Conservation (phyloP, 1,139 yeast species). For the Saccharomyces hybrid region DNA sequence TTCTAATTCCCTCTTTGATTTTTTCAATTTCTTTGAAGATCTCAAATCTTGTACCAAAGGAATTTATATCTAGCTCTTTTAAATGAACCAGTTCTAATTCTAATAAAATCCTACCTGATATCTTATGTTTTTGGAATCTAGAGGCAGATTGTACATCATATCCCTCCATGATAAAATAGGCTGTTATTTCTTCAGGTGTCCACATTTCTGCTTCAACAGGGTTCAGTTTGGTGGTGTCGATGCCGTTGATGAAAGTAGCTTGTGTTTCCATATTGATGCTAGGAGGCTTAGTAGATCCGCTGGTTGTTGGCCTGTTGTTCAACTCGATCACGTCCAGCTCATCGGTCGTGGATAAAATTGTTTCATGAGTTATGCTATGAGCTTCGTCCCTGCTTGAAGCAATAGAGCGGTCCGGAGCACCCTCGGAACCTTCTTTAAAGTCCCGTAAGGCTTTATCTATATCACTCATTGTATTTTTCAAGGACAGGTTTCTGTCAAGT, state of each 20-base stretch:
- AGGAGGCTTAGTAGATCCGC: conserved; percentile 1
- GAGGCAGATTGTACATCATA: conserved; percentile 68
- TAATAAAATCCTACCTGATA: conserved; percentile 75
- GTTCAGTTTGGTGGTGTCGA: conserved; percentile 7
- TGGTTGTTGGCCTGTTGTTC: conserved; percentile 4
- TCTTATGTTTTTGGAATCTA: conserved; percentile 78
- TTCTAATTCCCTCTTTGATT: conserved; percentile 34
- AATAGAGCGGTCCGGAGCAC: background rate
- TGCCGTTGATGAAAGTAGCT: background rate
- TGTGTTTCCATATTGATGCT: background rate
- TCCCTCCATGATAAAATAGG: conserved; percentile 65
- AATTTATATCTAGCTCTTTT: conserved; percentile 83
- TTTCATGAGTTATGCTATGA: conserved; percentile 9
- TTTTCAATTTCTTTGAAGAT: conserved; percentile 82
- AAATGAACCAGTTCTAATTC: conserved; percentile 80
- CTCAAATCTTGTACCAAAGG: conserved; percentile 94
- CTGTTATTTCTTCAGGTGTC: conserved; percentile 80
- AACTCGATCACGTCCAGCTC: conserved; percentile 10
- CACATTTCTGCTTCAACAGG: conserved; percentile 45
- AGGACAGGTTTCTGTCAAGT: conserved; percentile 30
- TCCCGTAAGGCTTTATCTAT: conserved; percentile 81
- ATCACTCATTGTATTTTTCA: conserved; percentile 61
- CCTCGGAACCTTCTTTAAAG: conserved; percentile 36
- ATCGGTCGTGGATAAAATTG: conserved; percentile 12
- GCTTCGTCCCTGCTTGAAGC: background rate